phyloP scores from a whole-genome alignment of 192 early-diverging fungal species.

The Gaertneriomyces semiglobifer region DNA sequence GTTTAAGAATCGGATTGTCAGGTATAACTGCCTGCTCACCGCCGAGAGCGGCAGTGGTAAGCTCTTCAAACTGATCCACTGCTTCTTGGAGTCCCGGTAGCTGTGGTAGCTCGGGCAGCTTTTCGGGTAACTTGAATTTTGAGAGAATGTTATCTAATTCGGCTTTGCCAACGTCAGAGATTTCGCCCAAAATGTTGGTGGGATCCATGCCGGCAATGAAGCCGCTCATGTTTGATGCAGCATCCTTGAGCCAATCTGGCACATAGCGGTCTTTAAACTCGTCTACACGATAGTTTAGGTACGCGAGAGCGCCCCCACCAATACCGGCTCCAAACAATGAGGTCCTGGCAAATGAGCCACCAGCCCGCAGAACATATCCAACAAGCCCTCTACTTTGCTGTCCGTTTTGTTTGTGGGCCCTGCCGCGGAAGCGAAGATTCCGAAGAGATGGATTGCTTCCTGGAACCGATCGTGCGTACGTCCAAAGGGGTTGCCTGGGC shows the following conservation, averaged over 20 bases:
- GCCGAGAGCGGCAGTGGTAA: conserved; percentile 16
- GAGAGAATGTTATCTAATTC: conserved; percentile 17
- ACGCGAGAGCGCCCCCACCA: conserved; percentile 55
- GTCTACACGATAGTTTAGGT: conserved; percentile 55
- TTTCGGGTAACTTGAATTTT: conserved; percentile 32
- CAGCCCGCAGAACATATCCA: conserved; percentile 1
- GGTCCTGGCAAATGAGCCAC: conserved; percentile 37
- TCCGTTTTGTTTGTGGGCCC: no score
- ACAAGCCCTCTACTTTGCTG: conserved; percentile 13
- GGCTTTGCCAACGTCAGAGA: conserved; percentile 3
- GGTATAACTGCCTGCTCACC: conserved; percentile 21
- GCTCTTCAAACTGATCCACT: conserved; percentile 10
- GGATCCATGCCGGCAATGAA: conserved; percentile 34
- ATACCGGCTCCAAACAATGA: conserved; percentile 57
- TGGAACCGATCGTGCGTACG: no score
- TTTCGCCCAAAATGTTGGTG: conserved; percentile 9
- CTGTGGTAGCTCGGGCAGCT: conserved; percentile 1
- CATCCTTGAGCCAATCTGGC: conserved; percentile 47
- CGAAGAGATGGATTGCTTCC: no score
- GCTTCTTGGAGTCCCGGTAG: conserved; percentile 18
- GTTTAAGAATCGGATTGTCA: conserved; percentile 42
- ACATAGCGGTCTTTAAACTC: conserved; percentile 38
- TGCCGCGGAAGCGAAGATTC: no score
- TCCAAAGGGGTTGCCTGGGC: no score
- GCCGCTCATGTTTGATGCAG: conserved; percentile 30